Evolutionary conservation across 208 protist genomes (phyloP).

Genomic region (Herpetomonas tarakana): DNA sequence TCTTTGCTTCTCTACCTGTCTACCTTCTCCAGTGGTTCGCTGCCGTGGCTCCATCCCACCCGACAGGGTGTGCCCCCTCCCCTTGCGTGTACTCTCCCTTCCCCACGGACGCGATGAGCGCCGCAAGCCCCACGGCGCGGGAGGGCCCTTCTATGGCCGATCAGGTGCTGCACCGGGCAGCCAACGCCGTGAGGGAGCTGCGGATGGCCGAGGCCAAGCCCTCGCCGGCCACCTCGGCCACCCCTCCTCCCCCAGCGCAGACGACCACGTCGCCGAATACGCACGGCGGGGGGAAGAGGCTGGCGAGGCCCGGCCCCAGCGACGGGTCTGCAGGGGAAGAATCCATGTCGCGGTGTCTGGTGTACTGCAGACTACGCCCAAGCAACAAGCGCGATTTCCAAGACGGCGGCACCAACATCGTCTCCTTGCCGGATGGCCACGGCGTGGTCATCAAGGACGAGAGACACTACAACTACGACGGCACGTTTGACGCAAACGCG

Average conservation of each 20-base stretch:
- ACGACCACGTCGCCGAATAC: constrained; percentile 1
- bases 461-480: constrained; percentile 83
- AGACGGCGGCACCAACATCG: constrained; percentile 50
- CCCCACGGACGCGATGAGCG: too few relatives aligned
- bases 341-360: constrained; percentile 63
- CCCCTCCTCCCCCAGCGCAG: neutral
- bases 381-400: constrained; percentile 67
- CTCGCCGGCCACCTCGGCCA: too few relatives aligned
- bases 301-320: neutral
- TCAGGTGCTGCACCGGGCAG: too few relatives aligned
- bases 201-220: too few relatives aligned
- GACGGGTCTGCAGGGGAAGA: constrained; percentile 10
- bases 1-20: too few relatives aligned
- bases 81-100: too few relatives aligned
- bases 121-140: too few relatives aligned
- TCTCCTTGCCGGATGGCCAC: constrained; percentile 46
- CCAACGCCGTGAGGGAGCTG: too few relatives aligned
- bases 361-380: constrained; percentile 78
- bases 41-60: too few relatives aligned
- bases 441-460: constrained; percentile 75
- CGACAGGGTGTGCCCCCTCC: too few relatives aligned
- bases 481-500: constrained; percentile 58
- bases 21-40: too few relatives aligned
- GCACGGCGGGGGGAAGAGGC: constrained; percentile 2
- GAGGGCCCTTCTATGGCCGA: too few relatives aligned